These are phyloP conservation scores for Botrytis medusae DNA, from an alignment of 2,329 filamentous ascomycete genomes.

Conservation along the genomic window DNA sequence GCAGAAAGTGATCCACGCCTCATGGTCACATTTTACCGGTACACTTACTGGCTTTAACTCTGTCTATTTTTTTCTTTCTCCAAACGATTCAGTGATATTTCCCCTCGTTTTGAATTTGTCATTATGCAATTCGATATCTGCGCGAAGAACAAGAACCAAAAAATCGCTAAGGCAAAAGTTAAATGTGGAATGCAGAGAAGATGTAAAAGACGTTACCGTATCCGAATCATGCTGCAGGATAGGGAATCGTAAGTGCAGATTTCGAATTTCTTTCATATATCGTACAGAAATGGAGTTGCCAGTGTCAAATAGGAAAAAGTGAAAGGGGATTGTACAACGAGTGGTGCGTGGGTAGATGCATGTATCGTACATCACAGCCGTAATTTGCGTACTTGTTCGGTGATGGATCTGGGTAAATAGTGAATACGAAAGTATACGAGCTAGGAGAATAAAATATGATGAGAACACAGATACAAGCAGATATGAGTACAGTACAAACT, in stretches of 20 bases:
- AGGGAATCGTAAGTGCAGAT: slow-evolving; percentile 3
- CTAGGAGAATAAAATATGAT: neutral
- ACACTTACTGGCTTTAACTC: neutral
- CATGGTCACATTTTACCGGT: slow-evolving; percentile 5
- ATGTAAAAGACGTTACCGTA: neutral
- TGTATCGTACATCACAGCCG: neutral
- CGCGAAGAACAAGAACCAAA: neutral
- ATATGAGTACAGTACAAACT: neutral
- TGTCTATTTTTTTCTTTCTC: neutral
- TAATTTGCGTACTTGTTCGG: neutral
- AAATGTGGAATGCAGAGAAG: neutral
- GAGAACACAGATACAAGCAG: neutral
- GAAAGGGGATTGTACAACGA: neutral
- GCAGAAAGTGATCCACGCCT: slow-evolving; percentile 1
- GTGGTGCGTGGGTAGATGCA: slow-evolving; percentile 7
- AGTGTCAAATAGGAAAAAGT: neutral
- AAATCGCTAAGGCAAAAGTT: neutral
- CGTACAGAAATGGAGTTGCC: neutral
- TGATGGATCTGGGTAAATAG: neutral
- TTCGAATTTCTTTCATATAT: neutral
- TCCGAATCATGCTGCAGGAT: neutral
- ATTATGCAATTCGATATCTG: neutral
- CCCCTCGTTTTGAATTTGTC: neutral
- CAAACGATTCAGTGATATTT: neutral
- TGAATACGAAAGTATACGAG: neutral